Base-by-base conservation (phyloP, 1,139 yeast genomes). In the Kluyveromyces sp. region DNA sequence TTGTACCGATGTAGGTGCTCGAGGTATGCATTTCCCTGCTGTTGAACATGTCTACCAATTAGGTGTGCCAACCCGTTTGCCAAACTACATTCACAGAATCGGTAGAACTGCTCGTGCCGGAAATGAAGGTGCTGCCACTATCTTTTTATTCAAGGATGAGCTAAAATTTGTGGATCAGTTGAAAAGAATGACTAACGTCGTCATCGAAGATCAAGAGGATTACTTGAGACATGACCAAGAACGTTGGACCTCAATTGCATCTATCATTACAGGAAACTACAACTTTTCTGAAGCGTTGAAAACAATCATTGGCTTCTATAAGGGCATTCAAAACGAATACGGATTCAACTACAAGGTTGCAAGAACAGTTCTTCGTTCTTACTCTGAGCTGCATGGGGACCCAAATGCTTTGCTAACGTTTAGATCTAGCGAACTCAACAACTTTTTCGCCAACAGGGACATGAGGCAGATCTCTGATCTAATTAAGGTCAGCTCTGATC, bases 31-130 rank as follows among this genome's bases (percentile, higher is more conserved):
- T 68, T 84, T 88, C 73, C 89, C 88, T 40, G 78, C 78, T 55
- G 94, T 92, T 29, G 68, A 85, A 22, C 83, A 85, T 56, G 96
- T 88, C 43, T 68, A 83, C 57, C 96, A 88, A 67, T 64, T 84
- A 46, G 82, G 87, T 52, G 74, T 82, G n/a, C 86, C 94, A 50
- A 66, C 73, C 37, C 87, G 82, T 46, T 67, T 81, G 31, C 78
- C 89, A 13, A 83, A 84, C 50, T 89, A 89, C 61, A 78, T 89
- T 42, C 98, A 92, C 64, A 80, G 95, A 64, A 83, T 89, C 54
- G 98, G 98, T 48, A 82, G 98, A 73, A 89, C 97, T 18, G 97
- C 95, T 39, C 79, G 98, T 68, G 95, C 92, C 47, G 96, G 96
- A 49, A 76, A 77, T 51, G 69, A 73, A 31, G 98, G 98, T 53